Base-by-base conservation (phyloP, 2,329 filamentous ascomycete species). In the Monosporascus sp. region DNA sequence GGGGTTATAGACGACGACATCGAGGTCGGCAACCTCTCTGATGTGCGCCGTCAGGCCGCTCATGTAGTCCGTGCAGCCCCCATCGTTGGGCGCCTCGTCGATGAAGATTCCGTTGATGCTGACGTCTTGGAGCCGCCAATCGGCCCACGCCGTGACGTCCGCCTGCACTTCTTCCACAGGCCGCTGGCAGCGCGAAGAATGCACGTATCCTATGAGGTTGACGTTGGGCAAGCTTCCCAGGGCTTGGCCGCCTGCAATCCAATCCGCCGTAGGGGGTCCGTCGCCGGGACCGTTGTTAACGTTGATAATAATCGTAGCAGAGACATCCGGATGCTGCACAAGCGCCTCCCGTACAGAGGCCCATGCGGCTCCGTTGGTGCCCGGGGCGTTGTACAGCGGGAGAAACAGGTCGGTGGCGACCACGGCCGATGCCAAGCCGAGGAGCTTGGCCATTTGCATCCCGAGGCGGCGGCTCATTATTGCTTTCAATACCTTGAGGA, bases 341-440 rank as follows among this genome's bases (percentile, higher is more conserved):
- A 53, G 46, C 3, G 45, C 46, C 8, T 17, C n/a, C 19, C 26
- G 46, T 9, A 53, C 51, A 3, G 51, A 43, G 11, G 45, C 31
- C 51, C 51, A 53, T 34, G 6, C 37, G 11, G 51, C 22, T 9
- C 51, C 51, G 26, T 26, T 26, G 26, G 45, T 49, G 11, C 51
- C 51, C 36, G 51, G 51, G n/a, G 36, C 46, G 6, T 41, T 49
- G 46, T 53, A 53, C 17, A 53, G 36, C 7, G 51, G 51, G 19
- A 53, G 46, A 7, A 53, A 19, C 24, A 53, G 31, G n/a, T 49
- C 31, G 7, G 51, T 53, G 9, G 51, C 51, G 7, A 37, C 36
- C 36, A 20, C 37, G 37, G 37, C 24, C 22, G 43, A 46, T 9
- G 43, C 43, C 22, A 46, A 22, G 22, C 43, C 14, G 24, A 46